Evolutionary conservation across 345 rosid genomes (phyloP).

Genomic region (Abelmoschus esculentus): DNA sequence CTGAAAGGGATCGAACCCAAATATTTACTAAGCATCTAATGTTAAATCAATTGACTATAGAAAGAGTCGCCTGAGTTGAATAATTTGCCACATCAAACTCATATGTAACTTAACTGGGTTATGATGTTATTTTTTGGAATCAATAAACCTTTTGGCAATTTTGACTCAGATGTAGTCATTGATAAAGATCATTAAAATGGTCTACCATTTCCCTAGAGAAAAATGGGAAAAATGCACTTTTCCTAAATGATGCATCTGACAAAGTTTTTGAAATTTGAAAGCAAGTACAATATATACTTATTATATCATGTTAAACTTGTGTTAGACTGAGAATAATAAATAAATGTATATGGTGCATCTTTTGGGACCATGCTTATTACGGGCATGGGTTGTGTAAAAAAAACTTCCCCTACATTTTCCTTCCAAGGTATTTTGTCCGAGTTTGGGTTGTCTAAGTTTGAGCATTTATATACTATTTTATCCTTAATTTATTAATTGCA

Average conservation of each 20-base stretch:
- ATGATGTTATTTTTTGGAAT: neutral
- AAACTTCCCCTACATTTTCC: slow-evolving; percentile 3
- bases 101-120: neutral
- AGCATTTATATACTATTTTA: neutral
- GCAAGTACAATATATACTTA: neutral
- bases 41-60: neutral
- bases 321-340: neutral
- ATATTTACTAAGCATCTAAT: neutral
- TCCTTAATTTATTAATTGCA: slow-evolving; percentile 1
- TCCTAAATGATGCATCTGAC: neutral
- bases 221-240: neutral
- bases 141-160: neutral
- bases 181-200: neutral
- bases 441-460: neutral
- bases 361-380: neutral
- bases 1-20: neutral
- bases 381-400: neutral
- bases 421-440: neutral
- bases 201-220: neutral
- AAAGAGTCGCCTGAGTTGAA: neutral
- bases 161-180: neutral
- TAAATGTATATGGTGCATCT: neutral
- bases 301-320: neutral
- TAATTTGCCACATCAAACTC: neutral
- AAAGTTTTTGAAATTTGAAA: neutral